Conservation (phyloP, 192 early-diverging fungal species). For the Coemansia sp. region DNA sequence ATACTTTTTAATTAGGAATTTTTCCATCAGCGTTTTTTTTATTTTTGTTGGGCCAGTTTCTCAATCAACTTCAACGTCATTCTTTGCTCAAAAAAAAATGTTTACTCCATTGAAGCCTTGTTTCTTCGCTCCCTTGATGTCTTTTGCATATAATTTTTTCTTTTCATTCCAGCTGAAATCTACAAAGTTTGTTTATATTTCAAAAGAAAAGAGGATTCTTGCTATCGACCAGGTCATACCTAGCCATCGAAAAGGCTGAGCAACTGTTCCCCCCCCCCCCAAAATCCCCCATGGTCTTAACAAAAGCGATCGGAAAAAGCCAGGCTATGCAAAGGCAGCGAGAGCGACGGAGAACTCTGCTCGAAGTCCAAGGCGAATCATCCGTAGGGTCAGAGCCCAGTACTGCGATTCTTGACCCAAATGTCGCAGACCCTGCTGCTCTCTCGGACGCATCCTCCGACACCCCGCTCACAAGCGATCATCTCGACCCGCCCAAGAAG, state of each 20-base stretch:
- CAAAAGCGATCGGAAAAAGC: constrained; percentile 13
- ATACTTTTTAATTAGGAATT: too few relatives aligned
- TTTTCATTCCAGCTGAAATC: not conserved
- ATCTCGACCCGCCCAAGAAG: not conserved
- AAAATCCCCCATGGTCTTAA: constrained; percentile 2
- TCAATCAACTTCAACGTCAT: too few relatives aligned
- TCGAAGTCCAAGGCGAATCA: not conserved
- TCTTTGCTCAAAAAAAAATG: too few relatives aligned
- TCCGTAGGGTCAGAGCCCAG: not conserved
- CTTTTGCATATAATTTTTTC: not conserved
- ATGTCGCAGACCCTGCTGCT: not conserved
- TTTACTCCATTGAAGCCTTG: not conserved
- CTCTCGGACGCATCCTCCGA: not conserved
- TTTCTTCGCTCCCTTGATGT: not conserved
- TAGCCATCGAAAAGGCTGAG: too few relatives aligned
- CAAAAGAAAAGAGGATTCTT: too few relatives aligned
- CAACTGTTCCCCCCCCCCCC: too few relatives aligned
- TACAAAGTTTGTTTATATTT: not conserved
- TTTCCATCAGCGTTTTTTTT: too few relatives aligned
- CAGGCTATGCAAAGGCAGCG: constrained; percentile 16
- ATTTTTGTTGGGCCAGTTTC: too few relatives aligned
- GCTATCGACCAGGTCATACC: too few relatives aligned
- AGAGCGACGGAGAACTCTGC: constrained; percentile 8
- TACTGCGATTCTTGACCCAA: not conserved
- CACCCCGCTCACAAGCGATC: not conserved